Evolutionary conservation across 2,329 filamentous ascomycete genomes (phyloP).

Genomic region (Alternaria sp.): DNA sequence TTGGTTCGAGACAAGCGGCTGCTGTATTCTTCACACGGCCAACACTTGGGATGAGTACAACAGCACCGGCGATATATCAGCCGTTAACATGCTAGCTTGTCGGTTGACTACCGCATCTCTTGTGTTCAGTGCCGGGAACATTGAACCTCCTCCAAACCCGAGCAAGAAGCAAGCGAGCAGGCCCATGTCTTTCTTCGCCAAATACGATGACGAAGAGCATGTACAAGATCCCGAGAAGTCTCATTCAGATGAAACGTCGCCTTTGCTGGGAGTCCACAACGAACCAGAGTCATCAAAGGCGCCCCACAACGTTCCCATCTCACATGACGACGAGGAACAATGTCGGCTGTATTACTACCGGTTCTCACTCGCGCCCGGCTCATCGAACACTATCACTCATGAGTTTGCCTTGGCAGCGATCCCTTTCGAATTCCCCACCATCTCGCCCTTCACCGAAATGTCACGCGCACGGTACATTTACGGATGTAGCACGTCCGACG

Average conservation of each 20-base stretch:
- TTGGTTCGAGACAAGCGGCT: conserved; percentile 73
- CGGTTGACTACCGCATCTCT: conserved; percentile 70
- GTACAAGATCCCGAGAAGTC: conserved; percentile 33
- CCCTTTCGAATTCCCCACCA: conserved; percentile 71
- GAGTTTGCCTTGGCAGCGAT: conserved; percentile 71
- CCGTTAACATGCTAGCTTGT: conserved; percentile 70
- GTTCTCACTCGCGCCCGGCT: conserved; percentile 56
- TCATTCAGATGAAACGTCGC: conserved; percentile 34
- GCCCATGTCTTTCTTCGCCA: conserved; percentile 56
- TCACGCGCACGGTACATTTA: conserved; percentile 66
- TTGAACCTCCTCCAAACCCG: conserved; percentile 58
- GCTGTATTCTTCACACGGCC: conserved; percentile 74
- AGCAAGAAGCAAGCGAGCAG: conserved; percentile 22
- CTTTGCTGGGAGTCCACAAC: conserved; percentile 16
- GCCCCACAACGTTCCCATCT: conserved; percentile 28
- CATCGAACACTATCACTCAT: conserved; percentile 57
- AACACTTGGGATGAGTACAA: conserved; percentile 69
- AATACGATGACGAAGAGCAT: conserved; percentile 47
- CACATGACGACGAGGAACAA: conserved; percentile 64
- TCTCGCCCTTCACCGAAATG: conserved; percentile 64
- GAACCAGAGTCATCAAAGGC: conserved; percentile 12
- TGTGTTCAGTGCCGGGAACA: conserved; percentile 69
- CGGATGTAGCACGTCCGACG: conserved; percentile 67
- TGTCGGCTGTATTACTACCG: conserved; percentile 74
- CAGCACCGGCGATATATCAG: conserved; percentile 38